Evolutionary conservation across 768 basidiomycete genomes (phyloP), one percentile per base, ranked within the genome.

Genomic region (Kwoniella sp.): DNA sequence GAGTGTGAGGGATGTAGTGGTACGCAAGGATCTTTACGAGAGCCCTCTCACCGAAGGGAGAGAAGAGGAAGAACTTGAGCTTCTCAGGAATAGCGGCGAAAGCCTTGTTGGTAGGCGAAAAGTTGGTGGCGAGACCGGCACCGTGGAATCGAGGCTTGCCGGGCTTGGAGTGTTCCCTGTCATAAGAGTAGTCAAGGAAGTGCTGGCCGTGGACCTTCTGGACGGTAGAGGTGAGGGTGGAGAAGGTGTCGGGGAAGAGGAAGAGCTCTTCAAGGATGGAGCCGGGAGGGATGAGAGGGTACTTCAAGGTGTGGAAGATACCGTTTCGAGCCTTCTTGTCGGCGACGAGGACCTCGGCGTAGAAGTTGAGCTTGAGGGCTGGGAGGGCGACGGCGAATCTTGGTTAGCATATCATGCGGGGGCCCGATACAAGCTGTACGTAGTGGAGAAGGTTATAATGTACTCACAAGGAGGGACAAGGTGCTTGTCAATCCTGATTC

Each of bases 11-110:
- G 24, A 85, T 78, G 60, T 85, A 81, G 76, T 88, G 87, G 77
- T 83, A 88, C 49, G 85, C 80, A 15, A 88, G 69, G 21, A 88
- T 61, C 76, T 87, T 87, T 65, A 80, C 83, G 55, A 88, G 65
- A 12, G 78, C 83, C 21, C 68, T 75, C 30, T 81, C 79, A 7
- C 87, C 87, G 58, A 85, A 84, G 0, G 86, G 85, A 3, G 86
- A 87, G 77, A 88, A 87, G 55, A 88, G 79, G 82, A 83, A 88
- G 26, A 83, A 68, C 62, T 80, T 81, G 24, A 88, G 82, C 55
- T 82, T 83, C n/a, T 61, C 70, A 0, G 87, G 87, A 17, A 88
- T 81, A 17, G 69, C 73, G 26, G 81, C 51, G 71, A 80, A 80
- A 7, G 80, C 80, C 10, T 59, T 54, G 67, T 80, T 80, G 67